Evolutionary conservation across 208 protist genomes (phyloP), one percentile per base, ranked within the genome.

Genomic region (Crithidia sp.): DNA sequence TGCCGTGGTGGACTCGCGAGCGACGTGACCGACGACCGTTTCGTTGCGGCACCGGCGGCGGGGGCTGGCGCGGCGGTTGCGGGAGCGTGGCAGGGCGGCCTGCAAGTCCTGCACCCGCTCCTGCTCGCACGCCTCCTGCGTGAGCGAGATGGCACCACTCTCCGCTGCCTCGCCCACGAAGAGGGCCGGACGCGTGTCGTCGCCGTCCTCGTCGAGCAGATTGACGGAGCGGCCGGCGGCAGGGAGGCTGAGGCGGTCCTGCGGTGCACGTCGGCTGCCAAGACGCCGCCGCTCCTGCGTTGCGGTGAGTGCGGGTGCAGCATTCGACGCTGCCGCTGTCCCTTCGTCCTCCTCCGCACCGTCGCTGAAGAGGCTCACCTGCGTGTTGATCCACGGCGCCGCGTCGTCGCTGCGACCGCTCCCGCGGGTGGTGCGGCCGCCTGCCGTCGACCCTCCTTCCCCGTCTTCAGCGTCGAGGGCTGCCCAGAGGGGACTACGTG

Each of bases 401-500:
- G n/a, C 49, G 13, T 61, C 50, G n/a, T 19, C 52, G n/a, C 37
- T 61, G 56, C 37, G 37, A 8, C 4, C 41, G 19, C 17, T 53
- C n/a, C 39, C 50, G 47, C 49, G 63, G 2, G 50, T 68, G 63
- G 40, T 12, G 13, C 45, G 62, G 63, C 39, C 39, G 7, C 39
- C 63, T 14, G 14, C 12, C 5, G 28, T 28, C 28, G 28, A 28
- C 28, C 28, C 28, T 28, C 28, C 28, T 28, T 28, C 28, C 28
- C 4, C 78, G 2, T 69, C 67, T 6, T 75, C 73, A 9, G 66
- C 68, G 40, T 83, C 78, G 0, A 88, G 64, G 36, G 76, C 68
- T 1, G 78, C 28, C 89, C 89, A 94, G 7, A 94, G 83, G 12
- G 89, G 89, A 19, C 83, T 87, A 44, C 74, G 61, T 4, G 89